Evolutionary conservation across 1,284 basidiomycete species (phyloP), one percentile per base, ranked within the genome.

Genomic region (Heterobasidion annosum): DNA sequence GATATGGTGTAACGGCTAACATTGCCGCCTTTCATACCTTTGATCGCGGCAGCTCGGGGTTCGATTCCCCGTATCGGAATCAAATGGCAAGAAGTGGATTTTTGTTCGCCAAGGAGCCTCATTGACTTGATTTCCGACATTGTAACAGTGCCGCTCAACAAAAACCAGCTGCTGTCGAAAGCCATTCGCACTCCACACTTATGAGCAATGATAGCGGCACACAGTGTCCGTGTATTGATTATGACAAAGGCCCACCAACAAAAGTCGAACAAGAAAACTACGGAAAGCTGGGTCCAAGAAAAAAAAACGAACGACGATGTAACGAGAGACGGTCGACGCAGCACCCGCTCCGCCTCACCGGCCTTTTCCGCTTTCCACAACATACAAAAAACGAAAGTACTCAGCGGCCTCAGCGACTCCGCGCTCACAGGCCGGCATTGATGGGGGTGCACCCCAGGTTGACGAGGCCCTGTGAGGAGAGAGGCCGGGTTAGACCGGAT

Each of bases 31-130:
- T 40, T 40, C 37, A 40, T 40, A 9, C 12, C 3, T 10, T 12
- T 10, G 37, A 12, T 44, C 78, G 82, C 82, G 80, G 79, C 76
- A 83, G 82, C 82, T 82, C 82, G 81, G 81, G 81, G 81, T 83
- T 83, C 81, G 79, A 82, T 81, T 83, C 81, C 82, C 81, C 81
- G 81, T 82, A 81, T 74, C 79, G 73, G 77, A 79, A 74, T 8
- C 37, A 40, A 9, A 1, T 40, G 1, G 1, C 15, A 40, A 18
- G 1, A 18, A 18, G 2, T 18, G 2, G 18, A 18, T 18, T 18
- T 18, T 18, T 18, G 18, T 18, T 18, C 2, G 18, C 18, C 18
- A 18, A n/a, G n/a, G n/a, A 25, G 25, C 25, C 25, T 25, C 25
- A 25, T 25, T 2, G 3, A 25, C 3, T 5, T 25, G 25, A 4